These are phyloP conservation scores for Conringia planisiliqua DNA, from an alignment of 345 rosid species.

Conservation along the genomic window DNA sequence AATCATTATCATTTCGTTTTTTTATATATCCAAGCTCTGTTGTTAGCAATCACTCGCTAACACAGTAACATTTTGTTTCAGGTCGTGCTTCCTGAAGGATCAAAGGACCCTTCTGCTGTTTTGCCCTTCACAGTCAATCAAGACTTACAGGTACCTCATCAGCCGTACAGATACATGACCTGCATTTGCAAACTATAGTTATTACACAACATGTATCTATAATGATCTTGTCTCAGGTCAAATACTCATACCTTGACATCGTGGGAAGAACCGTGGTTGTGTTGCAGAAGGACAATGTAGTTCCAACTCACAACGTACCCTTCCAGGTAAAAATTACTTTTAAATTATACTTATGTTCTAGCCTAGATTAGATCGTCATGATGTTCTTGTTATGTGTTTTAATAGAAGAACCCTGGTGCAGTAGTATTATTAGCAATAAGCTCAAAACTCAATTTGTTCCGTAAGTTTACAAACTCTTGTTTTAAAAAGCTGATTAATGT, in stretches of 20 bases:
- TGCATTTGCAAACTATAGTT: not conserved
- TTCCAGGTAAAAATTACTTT: conserved; percentile 66
- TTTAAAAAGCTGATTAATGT: not conserved
- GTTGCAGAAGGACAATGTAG: conserved; percentile 81
- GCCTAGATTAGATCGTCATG: not conserved
- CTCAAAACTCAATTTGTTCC: not conserved
- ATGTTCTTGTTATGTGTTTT: not conserved
- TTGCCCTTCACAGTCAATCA: conserved; percentile 85
- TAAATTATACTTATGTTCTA: not conserved
- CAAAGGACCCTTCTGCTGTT: conserved; percentile 78
- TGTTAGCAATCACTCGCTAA: not conserved
- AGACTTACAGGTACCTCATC: conserved; percentile 56
- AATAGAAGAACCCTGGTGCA: not conserved
- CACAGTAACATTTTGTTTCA: conserved; percentile 39
- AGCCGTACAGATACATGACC: not conserved
- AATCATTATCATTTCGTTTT: not conserved
- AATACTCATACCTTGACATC: conserved; percentile 93
- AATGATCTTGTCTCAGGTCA: conserved; percentile 47
- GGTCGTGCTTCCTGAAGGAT: conserved; percentile 98
- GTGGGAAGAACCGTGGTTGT: conserved; percentile 95
- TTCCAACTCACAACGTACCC: conserved; percentile 69
- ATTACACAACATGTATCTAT: not conserved
- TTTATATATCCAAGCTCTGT: not conserved
- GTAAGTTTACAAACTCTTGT: not conserved
- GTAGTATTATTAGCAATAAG: not conserved